Percentiles rank a stretch among this genome's conserved stretches.
Evolutionary conservation across 2,329 filamentous ascomycete species (phyloP).

Genomic region (Zalaria obscura): DNA sequence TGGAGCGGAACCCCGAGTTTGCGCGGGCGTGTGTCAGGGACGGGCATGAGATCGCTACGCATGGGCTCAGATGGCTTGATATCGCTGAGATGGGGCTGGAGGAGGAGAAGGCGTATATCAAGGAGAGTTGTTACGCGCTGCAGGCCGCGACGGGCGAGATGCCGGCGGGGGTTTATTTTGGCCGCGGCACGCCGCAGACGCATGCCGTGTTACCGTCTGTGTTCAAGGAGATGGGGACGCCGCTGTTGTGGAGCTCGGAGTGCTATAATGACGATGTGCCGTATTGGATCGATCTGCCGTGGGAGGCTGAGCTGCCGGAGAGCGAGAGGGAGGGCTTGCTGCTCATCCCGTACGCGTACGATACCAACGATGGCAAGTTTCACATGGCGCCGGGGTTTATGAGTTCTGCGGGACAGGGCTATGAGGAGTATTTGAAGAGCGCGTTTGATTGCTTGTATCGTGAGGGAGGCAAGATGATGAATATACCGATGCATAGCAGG

Average conservation of each 20-base stretch:
- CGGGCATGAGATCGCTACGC: conserved; percentile 27
- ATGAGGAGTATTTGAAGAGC: conserved; percentile 26
- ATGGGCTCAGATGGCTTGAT: conserved; percentile 30
- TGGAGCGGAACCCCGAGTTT: conserved; percentile 27
- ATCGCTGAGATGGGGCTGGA: conserved; percentile 28
- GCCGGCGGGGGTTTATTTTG: conserved; percentile 37
- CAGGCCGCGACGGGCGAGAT: conserved; percentile 34
- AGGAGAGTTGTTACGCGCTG: too few relatives aligned
- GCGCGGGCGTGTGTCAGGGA: conserved; percentile 25
- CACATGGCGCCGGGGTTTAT: conserved; percentile 30
- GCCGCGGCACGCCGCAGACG: conserved; percentile 30
- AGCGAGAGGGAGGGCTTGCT: conserved; percentile 33
- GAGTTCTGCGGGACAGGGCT: conserved; percentile 22
- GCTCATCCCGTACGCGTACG: conserved; percentile 40
- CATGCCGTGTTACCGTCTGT: too few relatives aligned
- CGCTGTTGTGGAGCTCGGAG: conserved; percentile 36
- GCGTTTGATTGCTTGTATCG: conserved; percentile 27
- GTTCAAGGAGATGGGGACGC: conserved; percentile 38
- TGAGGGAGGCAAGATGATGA: conserved; percentile 30
- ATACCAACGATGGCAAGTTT: conserved; percentile 29
- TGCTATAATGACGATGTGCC: conserved; percentile 41
- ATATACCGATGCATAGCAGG: conserved; percentile 25
- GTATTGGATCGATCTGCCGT: conserved; percentile 40
- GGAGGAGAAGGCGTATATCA: conserved; percentile 34
- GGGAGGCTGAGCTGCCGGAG: conserved; percentile 26